Evolutionary conservation across 805 yeast genomes (phyloP), one percentile per base, ranked within the genome.

Genomic region (Candida chilensis): DNA sequence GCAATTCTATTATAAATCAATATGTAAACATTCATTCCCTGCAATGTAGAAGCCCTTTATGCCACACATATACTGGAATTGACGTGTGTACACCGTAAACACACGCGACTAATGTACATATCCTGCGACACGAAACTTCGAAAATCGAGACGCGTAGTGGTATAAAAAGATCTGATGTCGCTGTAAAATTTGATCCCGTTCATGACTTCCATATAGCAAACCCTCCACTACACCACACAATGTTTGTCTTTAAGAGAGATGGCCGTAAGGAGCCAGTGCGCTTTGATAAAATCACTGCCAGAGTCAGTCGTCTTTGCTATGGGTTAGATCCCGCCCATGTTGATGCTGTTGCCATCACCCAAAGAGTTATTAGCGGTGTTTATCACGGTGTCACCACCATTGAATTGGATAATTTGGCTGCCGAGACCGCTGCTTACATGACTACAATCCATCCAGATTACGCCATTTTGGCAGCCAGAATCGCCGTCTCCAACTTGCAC

Each of bases 381-480:
- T 92, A 90, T 57, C 94, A 86, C 49, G 97, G 97, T 48, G 98
- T 92, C 31, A 87, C 90, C 48, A 92, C 97, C 32, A 72, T 81
- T 37, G 96, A 92, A 55, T 63, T 82, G 36, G 87, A 78, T 44
- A 76, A 78, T 46, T 56, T 80, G 31, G 88, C 97, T 29, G 96
- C 97, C 27, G 98, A 92, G 60, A 87, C 96, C 21, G 94, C 96
- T 34, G 97, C 97, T 26, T 83, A 81, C 51, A 85, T 92, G 96
- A 87, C 96, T 35, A 90, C 97, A 9, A 74, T 84, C 38, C 97
- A 90, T 56, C 97, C 97, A n/a, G 97, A 92, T 60, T 88, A 90
- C 47, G 96, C 96, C 17, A 76, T 78, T 26, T 68, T 87, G 45
- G 96, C 96, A 32, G 96, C 97, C 20, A 78, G 98, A 63, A 81